These are phyloP conservation scores for Plectosphaerella cucumerina DNA, from an alignment of 2,329 filamentous ascomycete genomes.

Conservation along the genomic window DNA sequence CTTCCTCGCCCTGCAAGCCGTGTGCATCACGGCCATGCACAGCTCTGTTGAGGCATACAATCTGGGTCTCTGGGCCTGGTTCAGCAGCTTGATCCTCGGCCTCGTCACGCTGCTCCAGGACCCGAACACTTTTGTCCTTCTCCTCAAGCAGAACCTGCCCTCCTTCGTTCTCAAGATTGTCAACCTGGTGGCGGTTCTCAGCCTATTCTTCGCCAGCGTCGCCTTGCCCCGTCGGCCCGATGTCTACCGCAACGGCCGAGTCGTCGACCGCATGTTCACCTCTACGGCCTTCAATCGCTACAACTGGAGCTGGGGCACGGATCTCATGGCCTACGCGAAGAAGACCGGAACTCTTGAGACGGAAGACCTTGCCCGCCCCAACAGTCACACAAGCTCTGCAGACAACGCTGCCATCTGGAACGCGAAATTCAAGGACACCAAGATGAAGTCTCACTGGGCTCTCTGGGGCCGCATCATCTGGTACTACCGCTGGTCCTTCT, in stretches of 20 bases:
- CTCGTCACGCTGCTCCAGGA: constrained; percentile 41
- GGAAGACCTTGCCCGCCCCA: constrained; percentile 57
- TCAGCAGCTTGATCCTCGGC: constrained; percentile 42
- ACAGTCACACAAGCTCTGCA: constrained; percentile 48
- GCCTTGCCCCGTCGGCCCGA: constrained; percentile 63
- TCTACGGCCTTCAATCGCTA: constrained; percentile 56
- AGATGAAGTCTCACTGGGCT: constrained; percentile 23
- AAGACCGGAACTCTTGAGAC: constrained; percentile 58
- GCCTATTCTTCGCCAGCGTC: constrained; percentile 43
- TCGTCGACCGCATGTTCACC: constrained; percentile 62
- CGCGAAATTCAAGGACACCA: constrained; percentile 20
- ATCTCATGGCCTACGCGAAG: constrained; percentile 49
- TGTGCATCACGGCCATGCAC: constrained; percentile 43
- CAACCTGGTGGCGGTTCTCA: constrained; percentile 40
- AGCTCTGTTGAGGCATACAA: constrained; percentile 48
- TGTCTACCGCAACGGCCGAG: constrained; percentile 53
- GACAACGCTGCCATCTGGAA: constrained; percentile 46
- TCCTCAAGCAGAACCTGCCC: constrained; percentile 24
- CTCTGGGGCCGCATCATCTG: constrained; percentile 59
- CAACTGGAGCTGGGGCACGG: constrained; percentile 61
- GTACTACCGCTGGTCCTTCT: constrained; percentile 52
- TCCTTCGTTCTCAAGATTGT: constrained; percentile 42
- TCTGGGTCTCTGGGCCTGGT: constrained; percentile 46
- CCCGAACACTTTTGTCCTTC: constrained; percentile 28
- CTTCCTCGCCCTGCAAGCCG: constrained; percentile 47